Evolutionary conservation across 768 basidiomycete genomes (phyloP).

Genomic region (Sarcodon aspratus): DNA sequence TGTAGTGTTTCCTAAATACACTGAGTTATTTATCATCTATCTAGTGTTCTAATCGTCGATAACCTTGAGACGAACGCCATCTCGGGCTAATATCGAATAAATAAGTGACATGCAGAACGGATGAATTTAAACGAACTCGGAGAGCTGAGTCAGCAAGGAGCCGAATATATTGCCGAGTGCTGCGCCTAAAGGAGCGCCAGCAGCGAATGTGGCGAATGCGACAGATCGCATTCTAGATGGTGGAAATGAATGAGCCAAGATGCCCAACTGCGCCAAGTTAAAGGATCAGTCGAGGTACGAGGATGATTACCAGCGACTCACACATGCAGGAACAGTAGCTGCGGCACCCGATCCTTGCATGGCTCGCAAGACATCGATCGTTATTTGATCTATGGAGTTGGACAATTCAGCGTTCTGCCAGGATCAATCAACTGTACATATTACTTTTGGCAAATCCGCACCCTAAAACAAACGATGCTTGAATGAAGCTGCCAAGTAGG

Average conservation of each 20-base stretch:
- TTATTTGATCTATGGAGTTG: constrained; percentile 38
- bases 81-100: too few species aligned
- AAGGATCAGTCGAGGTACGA: background rate
- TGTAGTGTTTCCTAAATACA: too few species aligned
- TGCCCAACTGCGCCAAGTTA: constrained; percentile 50
- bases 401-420: background rate
- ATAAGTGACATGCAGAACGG: too few species aligned
- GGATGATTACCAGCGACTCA: constrained; percentile 20
- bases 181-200: constrained; percentile 76
- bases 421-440: background rate
- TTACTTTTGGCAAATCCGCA: constrained; percentile 51
- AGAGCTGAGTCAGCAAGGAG: constrained; percentile 53
- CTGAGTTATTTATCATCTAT: too few species aligned
- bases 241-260: constrained; percentile 71
- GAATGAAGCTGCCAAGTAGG: constrained; percentile 41
- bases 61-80: too few species aligned
- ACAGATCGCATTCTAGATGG: constrained; percentile 52
- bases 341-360: constrained; percentile 76
- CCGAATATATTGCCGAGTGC: constrained; percentile 62
- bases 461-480: constrained; percentile 47
- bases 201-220: constrained; percentile 77
- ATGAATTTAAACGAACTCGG: constrained; percentile 23
- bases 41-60: too few species aligned
- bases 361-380: constrained; percentile 62
- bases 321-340: constrained; percentile 63